These are phyloP conservation scores for Hibiscus syriacus DNA, from an alignment of 345 rosid genomes.

Conservation along the genomic window DNA sequence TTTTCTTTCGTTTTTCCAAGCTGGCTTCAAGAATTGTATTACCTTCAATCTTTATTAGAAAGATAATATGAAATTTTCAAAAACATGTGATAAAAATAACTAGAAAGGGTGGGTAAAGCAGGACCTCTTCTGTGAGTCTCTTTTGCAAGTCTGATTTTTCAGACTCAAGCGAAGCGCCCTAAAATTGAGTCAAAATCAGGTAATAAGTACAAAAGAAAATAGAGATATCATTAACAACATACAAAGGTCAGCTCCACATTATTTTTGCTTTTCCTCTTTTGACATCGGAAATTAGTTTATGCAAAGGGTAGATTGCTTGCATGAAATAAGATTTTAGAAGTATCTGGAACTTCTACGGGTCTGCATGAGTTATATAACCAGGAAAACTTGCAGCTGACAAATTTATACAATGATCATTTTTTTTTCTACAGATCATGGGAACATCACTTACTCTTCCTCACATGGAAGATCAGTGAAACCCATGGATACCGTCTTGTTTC, in stretches of 20 bases:
- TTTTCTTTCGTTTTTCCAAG: conserved; percentile 56
- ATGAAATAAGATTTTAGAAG: background rate
- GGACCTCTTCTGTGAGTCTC: conserved; percentile 67
- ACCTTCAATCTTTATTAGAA: conserved; percentile 43
- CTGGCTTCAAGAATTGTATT: conserved; percentile 54
- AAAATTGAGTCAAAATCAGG: conserved; percentile 10
- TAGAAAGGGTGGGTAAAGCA: background rate
- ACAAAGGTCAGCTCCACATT: background rate
- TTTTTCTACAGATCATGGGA: conserved; percentile 10
- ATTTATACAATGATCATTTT: conserved; percentile 8
- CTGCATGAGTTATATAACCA: background rate
- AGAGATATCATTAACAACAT: background rate
- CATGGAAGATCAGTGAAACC: conserved; percentile 54
- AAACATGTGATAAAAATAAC: conserved; percentile 5
- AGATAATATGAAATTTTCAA: conserved; percentile 4
- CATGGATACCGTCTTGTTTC: conserved; percentile 69
- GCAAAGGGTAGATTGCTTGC: background rate
- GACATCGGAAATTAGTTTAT: background rate
- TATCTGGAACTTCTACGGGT: background rate
- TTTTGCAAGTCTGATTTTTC: conserved; percentile 52
- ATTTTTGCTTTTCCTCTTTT: background rate
- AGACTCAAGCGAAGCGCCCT: conserved; percentile 77
- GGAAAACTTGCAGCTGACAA: conserved; percentile 1
- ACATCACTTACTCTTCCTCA: conserved; percentile 65
- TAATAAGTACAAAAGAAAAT: conserved; percentile 5